phyloP scores from a whole-genome alignment of 371 early-diverging fungal species.

The Mucor ambiguus region DNA sequence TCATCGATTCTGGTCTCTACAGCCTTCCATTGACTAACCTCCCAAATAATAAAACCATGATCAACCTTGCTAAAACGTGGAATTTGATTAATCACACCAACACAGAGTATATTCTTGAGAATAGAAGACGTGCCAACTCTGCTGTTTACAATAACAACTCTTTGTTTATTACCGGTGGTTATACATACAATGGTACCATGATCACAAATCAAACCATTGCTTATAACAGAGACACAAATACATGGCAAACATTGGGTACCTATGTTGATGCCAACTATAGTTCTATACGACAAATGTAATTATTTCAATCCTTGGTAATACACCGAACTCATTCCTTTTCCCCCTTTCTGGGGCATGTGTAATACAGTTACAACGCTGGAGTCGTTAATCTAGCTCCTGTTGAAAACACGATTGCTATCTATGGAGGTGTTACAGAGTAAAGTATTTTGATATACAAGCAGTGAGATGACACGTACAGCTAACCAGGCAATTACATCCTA shows the following conservation, averaged over 20 bases:
- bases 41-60: slow-evolving; percentile 1
- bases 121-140: slow-evolving; percentile 4
- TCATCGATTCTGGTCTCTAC: not conserved
- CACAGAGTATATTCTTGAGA: not conserved
- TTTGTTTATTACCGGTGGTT: slow-evolving; percentile 7
- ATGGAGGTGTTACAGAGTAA: slow-evolving; percentile 11
- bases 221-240: slow-evolving; percentile 5
- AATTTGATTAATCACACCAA: not conserved
- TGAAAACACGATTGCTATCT: slow-evolving; percentile 1
- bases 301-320: not conserved
- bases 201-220: slow-evolving; percentile 11
- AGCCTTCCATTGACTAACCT: not conserved
- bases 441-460: not conserved
- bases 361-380: slow-evolving; percentile 7
- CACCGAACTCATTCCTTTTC: not conserved
- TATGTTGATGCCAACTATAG: slow-evolving; percentile 11
- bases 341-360: not conserved
- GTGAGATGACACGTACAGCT: not conserved
- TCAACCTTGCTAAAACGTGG: not conserved
- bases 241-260: slow-evolving; percentile 7
- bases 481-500: not conserved
- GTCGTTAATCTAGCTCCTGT: not conserved
- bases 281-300: slow-evolving; percentile 1
- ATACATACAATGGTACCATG: not conserved
- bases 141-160: not conserved